Percentiles rank a stretch among this genome's conserved stretches.
These are phyloP conservation scores for Torulaspora globosa DNA, from an alignment of 1,139 yeast species.

Conservation along the genomic window DNA sequence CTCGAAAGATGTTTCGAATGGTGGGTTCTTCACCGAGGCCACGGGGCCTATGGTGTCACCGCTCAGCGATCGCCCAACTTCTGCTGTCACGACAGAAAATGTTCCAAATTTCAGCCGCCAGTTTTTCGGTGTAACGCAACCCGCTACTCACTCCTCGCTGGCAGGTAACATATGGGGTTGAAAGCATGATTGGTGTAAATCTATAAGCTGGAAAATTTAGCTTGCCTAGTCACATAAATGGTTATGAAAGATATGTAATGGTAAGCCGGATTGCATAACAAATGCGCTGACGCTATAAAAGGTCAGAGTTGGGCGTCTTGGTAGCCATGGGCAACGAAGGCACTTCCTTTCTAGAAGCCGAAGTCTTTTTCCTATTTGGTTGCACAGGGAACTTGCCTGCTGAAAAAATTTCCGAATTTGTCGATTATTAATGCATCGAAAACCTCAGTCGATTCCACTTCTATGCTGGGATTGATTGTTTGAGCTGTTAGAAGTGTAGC, in stretches of 20 bases:
- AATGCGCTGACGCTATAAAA: too few species aligned
- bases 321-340: neutral
- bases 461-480: too few species aligned
- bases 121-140: constrained; percentile 14
- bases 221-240: neutral
- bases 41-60: neutral
- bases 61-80: constrained; percentile 2
- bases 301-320: neutral
- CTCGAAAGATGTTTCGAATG: constrained; percentile 1
- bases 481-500: too few species aligned
- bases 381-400: neutral
- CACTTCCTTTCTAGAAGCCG: neutral
- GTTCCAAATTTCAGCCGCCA: constrained; percentile 10
- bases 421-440: neutral
- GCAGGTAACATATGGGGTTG: constrained; percentile 25
- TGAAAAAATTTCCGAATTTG: neutral
- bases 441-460: neutral
- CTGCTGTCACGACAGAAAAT: neutral
- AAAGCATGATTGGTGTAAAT: neutral
- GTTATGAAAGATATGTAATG: neutral
- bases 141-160: constrained; percentile 16
- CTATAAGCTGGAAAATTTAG: neutral
- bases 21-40: constrained; percentile 3
- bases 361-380: neutral
- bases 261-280: neutral